A percentile compares a stretch with the other conserved stretches of the same genome.
These are phyloP conservation scores for Fistulinella staudtii DNA, from an alignment of 1,284 basidiomycete genomes.

Conservation along the genomic window DNA sequence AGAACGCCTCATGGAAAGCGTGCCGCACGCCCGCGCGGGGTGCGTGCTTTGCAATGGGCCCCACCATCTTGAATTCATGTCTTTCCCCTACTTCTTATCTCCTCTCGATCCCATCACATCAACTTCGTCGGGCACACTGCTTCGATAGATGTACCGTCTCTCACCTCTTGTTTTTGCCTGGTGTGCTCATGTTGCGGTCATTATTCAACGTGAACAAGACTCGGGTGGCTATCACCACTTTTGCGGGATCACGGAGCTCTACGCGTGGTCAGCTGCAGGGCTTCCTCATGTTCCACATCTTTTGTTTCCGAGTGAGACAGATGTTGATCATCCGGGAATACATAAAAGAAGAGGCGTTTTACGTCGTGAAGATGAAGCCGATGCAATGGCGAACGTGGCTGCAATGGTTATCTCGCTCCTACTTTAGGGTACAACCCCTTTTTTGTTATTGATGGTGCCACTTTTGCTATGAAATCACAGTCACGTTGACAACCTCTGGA, in stretches of 20 bases:
- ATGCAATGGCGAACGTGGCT: background rate
- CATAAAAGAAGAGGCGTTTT: constrained; percentile 6
- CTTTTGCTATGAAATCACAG: constrained; percentile 16
- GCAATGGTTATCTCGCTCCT: background rate
- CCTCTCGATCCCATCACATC: constrained; percentile 19
- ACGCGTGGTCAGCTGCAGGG: constrained; percentile 26
- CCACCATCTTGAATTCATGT: constrained; percentile 4
- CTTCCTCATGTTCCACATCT: constrained; percentile 21
- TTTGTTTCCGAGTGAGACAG: constrained; percentile 6
- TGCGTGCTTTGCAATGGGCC: constrained; percentile 17
- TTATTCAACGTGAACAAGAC: background rate
- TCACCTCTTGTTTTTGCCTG: background rate
- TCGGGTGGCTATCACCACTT: constrained; percentile 10
- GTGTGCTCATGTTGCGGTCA: background rate
- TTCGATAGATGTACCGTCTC: constrained; percentile 2
- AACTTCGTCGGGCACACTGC: background rate
- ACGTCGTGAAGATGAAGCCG: constrained; percentile 14
- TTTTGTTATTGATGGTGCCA: background rate
- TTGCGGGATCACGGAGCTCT: constrained; percentile 20
- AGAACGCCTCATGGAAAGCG: constrained; percentile 26
- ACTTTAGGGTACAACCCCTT: background rate
- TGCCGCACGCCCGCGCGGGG: constrained; percentile 24
- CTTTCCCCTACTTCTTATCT: constrained; percentile 14
- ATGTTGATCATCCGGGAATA: constrained; percentile 8
- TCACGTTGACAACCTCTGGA: constrained; percentile 14